Conservation (phyloP, 2,329 filamentous ascomycete genomes). For the Neonectria neomacrospora region DNA sequence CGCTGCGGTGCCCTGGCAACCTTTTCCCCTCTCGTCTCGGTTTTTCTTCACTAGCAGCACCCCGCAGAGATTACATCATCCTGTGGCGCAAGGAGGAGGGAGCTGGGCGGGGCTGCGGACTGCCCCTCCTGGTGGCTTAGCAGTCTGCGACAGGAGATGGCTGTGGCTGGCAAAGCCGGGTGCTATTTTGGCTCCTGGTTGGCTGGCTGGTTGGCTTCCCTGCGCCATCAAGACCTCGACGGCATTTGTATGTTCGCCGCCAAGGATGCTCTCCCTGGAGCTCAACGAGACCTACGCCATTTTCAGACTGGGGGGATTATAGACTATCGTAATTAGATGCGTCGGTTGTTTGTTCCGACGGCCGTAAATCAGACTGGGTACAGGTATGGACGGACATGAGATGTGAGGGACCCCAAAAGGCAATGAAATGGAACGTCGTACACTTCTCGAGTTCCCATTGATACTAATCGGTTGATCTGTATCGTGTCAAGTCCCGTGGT, state of each 20-base stretch:
- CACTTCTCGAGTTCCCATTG: not conserved
- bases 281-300: not conserved
- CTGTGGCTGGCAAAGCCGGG: constrained; percentile 25
- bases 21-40: constrained; percentile 6
- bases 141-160: not conserved
- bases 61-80: constrained; percentile 30
- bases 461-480: not conserved
- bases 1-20: constrained; percentile 19
- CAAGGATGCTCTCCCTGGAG: not conserved
- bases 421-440: constrained; percentile 8
- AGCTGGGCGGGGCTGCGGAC: not conserved
- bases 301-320: not conserved
- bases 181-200: not conserved
- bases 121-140: constrained; percentile 18
- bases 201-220: constrained; percentile 1
- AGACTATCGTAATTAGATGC: not conserved
- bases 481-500: not conserved
- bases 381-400: not conserved
- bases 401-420: not conserved
- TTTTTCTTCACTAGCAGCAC: constrained; percentile 4
- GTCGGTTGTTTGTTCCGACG: not conserved
- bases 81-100: constrained; percentile 10
- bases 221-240: not conserved
- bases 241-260: not conserved
- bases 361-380: not conserved